Evolutionary conservation across 805 yeast species (phyloP).

Genomic region (Blastobotrys muscicola): DNA sequence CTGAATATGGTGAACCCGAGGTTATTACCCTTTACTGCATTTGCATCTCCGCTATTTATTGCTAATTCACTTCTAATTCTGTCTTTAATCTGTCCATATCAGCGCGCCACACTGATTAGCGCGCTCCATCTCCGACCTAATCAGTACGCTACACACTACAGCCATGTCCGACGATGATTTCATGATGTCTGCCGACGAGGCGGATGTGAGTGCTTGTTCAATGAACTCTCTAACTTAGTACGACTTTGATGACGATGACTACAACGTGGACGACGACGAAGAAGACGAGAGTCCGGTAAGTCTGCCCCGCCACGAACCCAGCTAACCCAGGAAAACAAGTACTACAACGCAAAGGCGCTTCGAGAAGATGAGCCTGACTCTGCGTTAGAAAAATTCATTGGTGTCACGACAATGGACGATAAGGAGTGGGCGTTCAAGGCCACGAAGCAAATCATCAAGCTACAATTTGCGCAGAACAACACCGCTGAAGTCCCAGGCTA

Average conservation of each 20-base stretch:
- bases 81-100: no score
- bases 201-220: slow-evolving; percentile 18
- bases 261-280: slow-evolving; percentile 25
- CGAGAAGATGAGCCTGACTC: slow-evolving; percentile 26
- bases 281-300: slow-evolving; percentile 16
- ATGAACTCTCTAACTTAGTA: slow-evolving; percentile 14
- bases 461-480: slow-evolving; percentile 16
- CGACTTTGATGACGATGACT: slow-evolving; percentile 32
- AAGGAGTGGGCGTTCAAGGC: slow-evolving; percentile 27
- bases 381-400: slow-evolving; percentile 26
- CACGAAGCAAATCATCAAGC: slow-evolving; percentile 28
- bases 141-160: no score
- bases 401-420: slow-evolving; percentile 16
- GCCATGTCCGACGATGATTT: slow-evolving; percentile 25
- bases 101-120: no score
- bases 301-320: not conserved
- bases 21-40: not conserved
- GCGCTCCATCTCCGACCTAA: no score
- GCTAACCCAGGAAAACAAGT: slow-evolving; percentile 23
- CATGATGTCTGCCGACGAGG: slow-evolving; percentile 32
- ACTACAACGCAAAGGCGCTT: slow-evolving; percentile 30
- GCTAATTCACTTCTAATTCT: no score
- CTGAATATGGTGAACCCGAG: not conserved
- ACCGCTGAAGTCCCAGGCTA: slow-evolving; percentile 16
- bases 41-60: no score